A percentile compares a stretch with the other conserved stretches of the same genome.
These are phyloP conservation scores for Alternaria sp. DNA, from an alignment of 2,329 filamentous ascomycete species.

Conservation along the genomic window DNA sequence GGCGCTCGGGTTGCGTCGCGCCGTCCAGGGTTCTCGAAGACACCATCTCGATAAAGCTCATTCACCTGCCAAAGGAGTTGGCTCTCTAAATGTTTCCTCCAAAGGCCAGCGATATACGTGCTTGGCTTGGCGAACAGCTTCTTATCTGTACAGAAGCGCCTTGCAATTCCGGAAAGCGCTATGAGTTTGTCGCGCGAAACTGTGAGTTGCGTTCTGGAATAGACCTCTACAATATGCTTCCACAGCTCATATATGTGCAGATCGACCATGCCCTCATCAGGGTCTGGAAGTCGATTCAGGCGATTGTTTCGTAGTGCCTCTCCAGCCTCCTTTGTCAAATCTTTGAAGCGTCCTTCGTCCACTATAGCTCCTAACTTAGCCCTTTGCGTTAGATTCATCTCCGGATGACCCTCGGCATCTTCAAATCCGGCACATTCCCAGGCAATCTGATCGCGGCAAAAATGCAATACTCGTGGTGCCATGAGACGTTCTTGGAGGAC, in stretches of 20 bases:
- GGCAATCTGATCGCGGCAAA: conserved; percentile 21
- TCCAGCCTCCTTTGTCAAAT: neutral
- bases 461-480: conserved; percentile 28
- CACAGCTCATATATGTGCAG: conserved; percentile 16
- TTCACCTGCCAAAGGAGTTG: conserved; percentile 27
- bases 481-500: conserved; percentile 32
- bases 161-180: conserved; percentile 24
- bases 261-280: conserved; percentile 2
- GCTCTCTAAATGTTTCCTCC: conserved; percentile 18
- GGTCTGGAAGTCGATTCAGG: neutral
- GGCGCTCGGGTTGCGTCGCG: conserved; percentile 12
- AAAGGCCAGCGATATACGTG: conserved; percentile 24
- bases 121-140: neutral
- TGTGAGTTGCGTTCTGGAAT: conserved; percentile 17
- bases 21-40: conserved; percentile 1
- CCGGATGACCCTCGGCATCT: conserved; percentile 7
- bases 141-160: neutral
- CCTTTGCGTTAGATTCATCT: too few species aligned
- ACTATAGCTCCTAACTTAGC: neutral
- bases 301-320: conserved; percentile 1
- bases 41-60: neutral
- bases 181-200: conserved; percentile 18
- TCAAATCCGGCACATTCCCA: conserved; percentile 29
- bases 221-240: conserved; percentile 24
- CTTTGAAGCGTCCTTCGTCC: conserved; percentile 6